A percentile compares a stretch with the other conserved stretches of the same genome.
phyloP scores from a whole-genome alignment of 352 stramenopile genomes.

The Phytophthora citrophthora region DNA sequence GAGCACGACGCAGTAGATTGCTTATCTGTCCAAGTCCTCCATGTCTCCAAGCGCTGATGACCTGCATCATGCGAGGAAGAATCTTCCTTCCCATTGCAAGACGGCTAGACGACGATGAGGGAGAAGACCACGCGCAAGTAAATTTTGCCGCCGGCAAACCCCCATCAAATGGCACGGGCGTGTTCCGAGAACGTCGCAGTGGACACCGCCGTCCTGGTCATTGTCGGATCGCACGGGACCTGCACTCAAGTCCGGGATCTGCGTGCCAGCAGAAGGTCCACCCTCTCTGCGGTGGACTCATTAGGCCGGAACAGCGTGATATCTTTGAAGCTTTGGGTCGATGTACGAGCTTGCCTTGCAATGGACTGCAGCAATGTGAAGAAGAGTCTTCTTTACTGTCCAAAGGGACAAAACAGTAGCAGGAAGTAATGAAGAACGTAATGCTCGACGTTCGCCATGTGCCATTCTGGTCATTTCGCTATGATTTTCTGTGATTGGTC shows the following conservation, averaged over 20 bases:
- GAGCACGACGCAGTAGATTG: conserved; percentile 24
- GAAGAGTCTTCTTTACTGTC: neutral
- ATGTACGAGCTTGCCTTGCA: neutral
- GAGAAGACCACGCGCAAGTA: conserved; percentile 14
- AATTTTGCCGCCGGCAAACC: conserved; percentile 7
- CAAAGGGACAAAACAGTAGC: too few species aligned
- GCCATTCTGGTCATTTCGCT: conserved; percentile 7
- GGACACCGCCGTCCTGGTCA: conserved; percentile 12
- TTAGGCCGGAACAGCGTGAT: conserved; percentile 13
- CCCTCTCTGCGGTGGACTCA: conserved; percentile 16
- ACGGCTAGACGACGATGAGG: conserved; percentile 11
- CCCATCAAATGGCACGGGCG: conserved; percentile 20
- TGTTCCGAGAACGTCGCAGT: conserved; percentile 38
- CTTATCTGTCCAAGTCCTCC: conserved; percentile 12
- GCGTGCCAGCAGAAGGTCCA: conserved; percentile 38
- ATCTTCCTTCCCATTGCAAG: conserved; percentile 16
- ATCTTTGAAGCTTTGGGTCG: conserved; percentile 27
- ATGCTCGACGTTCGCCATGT: conserved; percentile 18
- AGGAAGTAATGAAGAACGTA: neutral
- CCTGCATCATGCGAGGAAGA: conserved; percentile 13
- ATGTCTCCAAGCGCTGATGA: conserved; percentile 21
- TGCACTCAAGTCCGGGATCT: conserved; percentile 31
- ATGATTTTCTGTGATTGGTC: conserved; percentile 18
- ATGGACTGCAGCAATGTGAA: neutral
- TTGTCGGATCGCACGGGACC: conserved; percentile 34